These are phyloP conservation scores for Neopestalotiopsis clavispora DNA, from an alignment of 2,329 filamentous ascomycete genomes.

Conservation along the genomic window DNA sequence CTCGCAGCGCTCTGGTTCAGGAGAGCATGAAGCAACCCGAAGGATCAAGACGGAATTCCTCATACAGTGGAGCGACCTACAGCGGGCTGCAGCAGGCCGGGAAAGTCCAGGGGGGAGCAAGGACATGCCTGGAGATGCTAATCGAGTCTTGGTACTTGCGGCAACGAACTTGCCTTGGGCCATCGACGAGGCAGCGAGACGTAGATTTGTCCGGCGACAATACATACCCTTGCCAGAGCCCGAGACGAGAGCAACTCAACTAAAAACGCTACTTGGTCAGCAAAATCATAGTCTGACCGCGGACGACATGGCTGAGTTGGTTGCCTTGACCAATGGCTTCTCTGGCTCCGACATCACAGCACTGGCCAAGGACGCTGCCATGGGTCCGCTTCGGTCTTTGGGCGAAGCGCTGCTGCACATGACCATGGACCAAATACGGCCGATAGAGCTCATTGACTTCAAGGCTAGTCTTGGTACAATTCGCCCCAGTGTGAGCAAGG, in stretches of 20 bases:
- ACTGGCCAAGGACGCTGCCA: slow-evolving; percentile 94
- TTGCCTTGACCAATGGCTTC: slow-evolving; percentile 90
- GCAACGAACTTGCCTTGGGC: slow-evolving; percentile 98
- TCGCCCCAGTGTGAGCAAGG: slow-evolving; percentile 84
- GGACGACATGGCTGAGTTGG: slow-evolving; percentile 73
- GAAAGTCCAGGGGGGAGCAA: slow-evolving; percentile 71
- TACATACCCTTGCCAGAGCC: slow-evolving; percentile 94
- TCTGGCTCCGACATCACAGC: slow-evolving; percentile 97
- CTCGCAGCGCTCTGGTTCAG: slow-evolving; percentile 79
- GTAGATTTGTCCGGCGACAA: slow-evolving; percentile 89
- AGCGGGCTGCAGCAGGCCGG: slow-evolving; percentile 86
- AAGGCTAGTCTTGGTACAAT: slow-evolving; percentile 83
- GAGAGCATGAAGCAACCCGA: slow-evolving; percentile 90
- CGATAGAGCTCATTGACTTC: slow-evolving; percentile 85
- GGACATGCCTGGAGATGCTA: slow-evolving; percentile 75
- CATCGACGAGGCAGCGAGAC: slow-evolving; percentile 91
- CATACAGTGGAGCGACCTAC: slow-evolving; percentile 95
- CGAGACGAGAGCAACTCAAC: slow-evolving; percentile 77
- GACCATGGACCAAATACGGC: slow-evolving; percentile 91
- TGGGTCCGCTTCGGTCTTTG: slow-evolving; percentile 89
- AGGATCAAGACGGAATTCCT: slow-evolving; percentile 98
- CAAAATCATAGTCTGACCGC: slow-evolving; percentile 83
- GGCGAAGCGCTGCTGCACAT: slow-evolving; percentile 90
- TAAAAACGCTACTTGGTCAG: slow-evolving; percentile 79
- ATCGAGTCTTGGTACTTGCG: slow-evolving; percentile 87